Base-by-base conservation (phyloP, 352 stramenopile species). In the Phytophthora sansomeana region DNA sequence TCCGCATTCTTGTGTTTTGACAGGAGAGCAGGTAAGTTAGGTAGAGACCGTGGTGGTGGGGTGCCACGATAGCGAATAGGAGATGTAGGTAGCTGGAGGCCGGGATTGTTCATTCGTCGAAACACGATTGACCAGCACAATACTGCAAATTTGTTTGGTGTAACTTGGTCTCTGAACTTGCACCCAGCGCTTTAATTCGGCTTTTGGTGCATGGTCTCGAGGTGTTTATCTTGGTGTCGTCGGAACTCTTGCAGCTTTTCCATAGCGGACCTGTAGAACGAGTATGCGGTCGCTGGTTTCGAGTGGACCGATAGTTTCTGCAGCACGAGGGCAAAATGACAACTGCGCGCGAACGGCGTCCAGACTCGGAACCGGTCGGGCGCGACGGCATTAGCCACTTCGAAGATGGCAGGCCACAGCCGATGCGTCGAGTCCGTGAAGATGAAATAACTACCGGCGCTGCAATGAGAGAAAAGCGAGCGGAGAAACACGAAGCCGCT, bases 371-470 rank as follows among this genome's bases (percentile, higher is more conserved):
- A 92, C 8, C 26, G 53, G 24, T 70, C 53, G 35, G 56, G 46
- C 13, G 62, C 44, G 1, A 69, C 67, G 19, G 72, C 39, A 6
- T 65, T 55, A 11, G 79, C 78, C 28, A 90, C 72, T 5, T 78
- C 58, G 46, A 72, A 81, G 46, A 91, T 87, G 30, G 77, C 58
- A 9, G 81, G 81, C 83, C 83, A 92, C 26, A 92, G 64, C 8
- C 83, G 81, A 72, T 92, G 83, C 5, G 83, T 92, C 41, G 81
- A 90, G 61, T 92, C 83, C 11, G 73, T 88, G 56, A 89, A 92
- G 42, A 90, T 65, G 28, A 92, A 89, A 44, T 75, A 71, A 57
- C 78, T 88, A 36, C 67, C 75, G 2, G 65, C 39, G 6, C 29
- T 53, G 19, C 79, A 77, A 16, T 61, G 32, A 1, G 29, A 16